These are phyloP conservation scores for Russula dissimulans DNA, from an alignment of 768 basidiomycete species.

Conservation along the genomic window DNA sequence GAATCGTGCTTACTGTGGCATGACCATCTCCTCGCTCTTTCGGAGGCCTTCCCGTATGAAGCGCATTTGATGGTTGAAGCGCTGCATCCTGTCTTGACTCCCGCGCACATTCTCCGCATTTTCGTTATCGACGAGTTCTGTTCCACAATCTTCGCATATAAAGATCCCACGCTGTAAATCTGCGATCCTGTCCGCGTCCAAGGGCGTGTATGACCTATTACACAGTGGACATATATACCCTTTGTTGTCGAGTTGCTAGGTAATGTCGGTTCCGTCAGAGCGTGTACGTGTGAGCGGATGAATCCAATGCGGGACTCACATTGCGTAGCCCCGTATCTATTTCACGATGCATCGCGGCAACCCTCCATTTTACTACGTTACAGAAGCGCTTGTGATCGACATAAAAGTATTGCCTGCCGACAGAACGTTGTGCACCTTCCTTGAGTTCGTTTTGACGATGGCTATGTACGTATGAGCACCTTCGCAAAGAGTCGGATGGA, in stretches of 20 bases:
- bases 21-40: constrained; percentile 77
- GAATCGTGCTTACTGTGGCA: constrained; percentile 58
- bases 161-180: constrained; percentile 58
- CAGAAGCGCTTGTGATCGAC: constrained; percentile 93
- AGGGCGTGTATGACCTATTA: constrained; percentile 69
- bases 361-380: constrained; percentile 96
- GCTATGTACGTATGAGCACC: constrained; percentile 30
- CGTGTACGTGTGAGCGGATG: neutral
- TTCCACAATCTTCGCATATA: constrained; percentile 80
- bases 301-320: constrained; percentile 34
- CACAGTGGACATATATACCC: constrained; percentile 96
- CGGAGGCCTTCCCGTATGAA: constrained; percentile 82
- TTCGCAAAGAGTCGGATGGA: neutral
- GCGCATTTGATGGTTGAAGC: constrained; percentile 87
- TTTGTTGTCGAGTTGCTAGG: constrained; percentile 89
- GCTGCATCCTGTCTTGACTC: constrained; percentile 91
- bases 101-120: constrained; percentile 76
- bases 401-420: constrained; percentile 90
- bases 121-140: constrained; percentile 86
- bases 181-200: constrained; percentile 81
- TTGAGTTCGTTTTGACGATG: constrained; percentile 89
- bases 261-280: neutral
- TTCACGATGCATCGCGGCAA: constrained; percentile 83
- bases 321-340: constrained; percentile 88
- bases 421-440: constrained; percentile 79